Conservation (phyloP, 2,329 filamentous ascomycete genomes). For the Apiospora malaysiana region DNA sequence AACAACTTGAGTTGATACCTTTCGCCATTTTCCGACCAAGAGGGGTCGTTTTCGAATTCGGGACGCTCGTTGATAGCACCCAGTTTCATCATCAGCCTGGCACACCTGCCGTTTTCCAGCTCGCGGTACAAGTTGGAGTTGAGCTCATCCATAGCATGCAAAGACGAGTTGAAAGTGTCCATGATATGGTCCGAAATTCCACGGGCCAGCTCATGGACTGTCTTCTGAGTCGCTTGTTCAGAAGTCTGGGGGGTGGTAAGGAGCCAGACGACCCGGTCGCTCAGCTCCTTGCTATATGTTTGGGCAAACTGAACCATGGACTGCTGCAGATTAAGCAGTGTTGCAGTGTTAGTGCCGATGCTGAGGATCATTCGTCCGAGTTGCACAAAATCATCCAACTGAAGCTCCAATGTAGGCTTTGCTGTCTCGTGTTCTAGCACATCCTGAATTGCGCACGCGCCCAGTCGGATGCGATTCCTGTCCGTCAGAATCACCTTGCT, state of each 20-base stretch:
- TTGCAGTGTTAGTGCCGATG: conserved; percentile 73
- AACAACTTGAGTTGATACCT: conserved; percentile 94
- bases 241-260: conserved; percentile 66
- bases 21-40: conserved; percentile 92
- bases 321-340: conserved; percentile 67
- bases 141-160: conserved; percentile 80
- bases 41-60: conserved; percentile 77
- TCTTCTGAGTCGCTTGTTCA: conserved; percentile 58
- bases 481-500: conserved; percentile 90
- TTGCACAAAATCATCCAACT: conserved; percentile 85
- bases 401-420: conserved; percentile 73
- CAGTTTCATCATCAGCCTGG: conserved; percentile 81
- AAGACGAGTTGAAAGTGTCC: conserved; percentile 74
- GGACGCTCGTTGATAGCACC: conserved; percentile 88
- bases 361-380: conserved; percentile 86
- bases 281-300: conserved; percentile 78
- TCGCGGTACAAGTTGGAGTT: conserved; percentile 76
- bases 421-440: conserved; percentile 82
- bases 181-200: conserved; percentile 81
- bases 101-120: conserved; percentile 86
- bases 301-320: conserved; percentile 78
- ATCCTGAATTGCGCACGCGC: conserved; percentile 87
- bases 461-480: conserved; percentile 87
- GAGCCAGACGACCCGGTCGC: conserved; percentile 83
- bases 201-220: conserved; percentile 78